A percentile compares a stretch with the other conserved stretches of the same genome.
Evolutionary conservation across 2,329 filamentous ascomycete genomes (phyloP).

Genomic region (Fusarium mexicanum): DNA sequence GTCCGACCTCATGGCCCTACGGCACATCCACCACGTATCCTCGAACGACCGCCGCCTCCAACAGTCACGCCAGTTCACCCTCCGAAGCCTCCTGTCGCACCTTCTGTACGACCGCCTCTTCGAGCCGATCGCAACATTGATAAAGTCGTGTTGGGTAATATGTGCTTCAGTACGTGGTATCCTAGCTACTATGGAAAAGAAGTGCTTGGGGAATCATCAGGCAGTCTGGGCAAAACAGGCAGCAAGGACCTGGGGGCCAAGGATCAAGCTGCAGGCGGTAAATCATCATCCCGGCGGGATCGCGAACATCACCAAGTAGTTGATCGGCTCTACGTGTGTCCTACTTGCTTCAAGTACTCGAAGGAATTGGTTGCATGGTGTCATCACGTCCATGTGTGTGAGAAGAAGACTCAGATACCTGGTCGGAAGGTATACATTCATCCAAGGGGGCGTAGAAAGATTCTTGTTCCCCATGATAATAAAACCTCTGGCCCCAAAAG

Average conservation of each 20-base stretch:
- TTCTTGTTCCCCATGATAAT: conserved; percentile 50
- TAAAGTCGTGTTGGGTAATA: conserved; percentile 84
- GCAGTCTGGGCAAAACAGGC: conserved; percentile 42
- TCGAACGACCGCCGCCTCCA: conserved; percentile 43
- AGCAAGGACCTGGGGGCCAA: conserved; percentile 44
- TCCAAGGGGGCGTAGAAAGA: conserved; percentile 56
- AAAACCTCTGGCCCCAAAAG: conserved; percentile 50
- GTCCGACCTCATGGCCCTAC: conserved; percentile 49
- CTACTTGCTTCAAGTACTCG: conserved; percentile 94
- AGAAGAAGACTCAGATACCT: conserved; percentile 61
- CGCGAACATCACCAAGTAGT: conserved; percentile 59
- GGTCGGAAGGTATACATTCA: conserved; percentile 80
- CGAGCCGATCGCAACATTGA: conserved; percentile 79
- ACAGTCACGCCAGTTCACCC: conserved; percentile 48
- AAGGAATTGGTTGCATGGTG: conserved; percentile 68
- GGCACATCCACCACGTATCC: conserved; percentile 45
- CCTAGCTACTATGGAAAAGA: conserved; percentile 89
- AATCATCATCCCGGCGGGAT: conserved; percentile 46
- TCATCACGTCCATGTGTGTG: conserved; percentile 68
- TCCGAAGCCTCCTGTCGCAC: conserved; percentile 47
- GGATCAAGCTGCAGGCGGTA: conserved; percentile 39
- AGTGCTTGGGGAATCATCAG: conserved; percentile 62
- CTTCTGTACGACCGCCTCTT: conserved; percentile 49
- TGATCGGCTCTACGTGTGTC: conserved; percentile 84
- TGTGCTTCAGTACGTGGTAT: conserved; percentile 91